phyloP scores from a whole-genome alignment of 768 basidiomycete species.

The Mycena vulgaris region DNA sequence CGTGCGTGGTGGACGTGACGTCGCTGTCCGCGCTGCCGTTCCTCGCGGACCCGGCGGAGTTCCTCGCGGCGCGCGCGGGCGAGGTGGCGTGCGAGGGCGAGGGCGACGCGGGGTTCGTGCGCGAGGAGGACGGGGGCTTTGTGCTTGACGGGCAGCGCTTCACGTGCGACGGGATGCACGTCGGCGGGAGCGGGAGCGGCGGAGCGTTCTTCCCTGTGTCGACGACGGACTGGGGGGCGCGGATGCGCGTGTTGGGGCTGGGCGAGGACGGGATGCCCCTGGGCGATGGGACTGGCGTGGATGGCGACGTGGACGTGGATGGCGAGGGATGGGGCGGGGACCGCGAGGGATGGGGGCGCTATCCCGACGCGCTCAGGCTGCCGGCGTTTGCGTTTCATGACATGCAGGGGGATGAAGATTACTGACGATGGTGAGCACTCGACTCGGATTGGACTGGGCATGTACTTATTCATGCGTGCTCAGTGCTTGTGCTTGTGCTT shows the following conservation, averaged over 20 bases:
- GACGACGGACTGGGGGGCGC: conserved; percentile 4
- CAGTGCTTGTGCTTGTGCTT: background rate
- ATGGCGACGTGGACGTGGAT: background rate
- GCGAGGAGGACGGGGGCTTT: conserved; percentile 6
- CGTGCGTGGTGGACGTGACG: conserved; percentile 13
- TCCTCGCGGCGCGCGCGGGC: background rate
- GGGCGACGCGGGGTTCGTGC: background rate
- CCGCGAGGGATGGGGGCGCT: too few relatives aligned
- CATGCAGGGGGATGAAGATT: background rate
- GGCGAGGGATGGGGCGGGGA: too few relatives aligned
- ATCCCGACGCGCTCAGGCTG: background rate
- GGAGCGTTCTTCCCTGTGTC: conserved; percentile 1
- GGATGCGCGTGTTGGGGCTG: conserved; percentile 11
- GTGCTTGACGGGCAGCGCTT: conserved; percentile 20
- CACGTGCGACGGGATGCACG: conserved; percentile 16
- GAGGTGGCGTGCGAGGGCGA: background rate
- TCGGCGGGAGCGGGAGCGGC: background rate
- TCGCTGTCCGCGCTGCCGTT: conserved; percentile 30
- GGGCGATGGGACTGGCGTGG: background rate
- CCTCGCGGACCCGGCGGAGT: conserved; percentile 9
- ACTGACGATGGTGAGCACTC: too few relatives aligned
- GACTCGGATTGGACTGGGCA: too few relatives aligned
- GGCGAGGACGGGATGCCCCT: background rate
- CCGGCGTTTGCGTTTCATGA: background rate
- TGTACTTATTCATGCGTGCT: background rate